Conservation (phyloP, 2,329 filamentous ascomycete species). For the Cucurbitaria berberidis region DNA sequence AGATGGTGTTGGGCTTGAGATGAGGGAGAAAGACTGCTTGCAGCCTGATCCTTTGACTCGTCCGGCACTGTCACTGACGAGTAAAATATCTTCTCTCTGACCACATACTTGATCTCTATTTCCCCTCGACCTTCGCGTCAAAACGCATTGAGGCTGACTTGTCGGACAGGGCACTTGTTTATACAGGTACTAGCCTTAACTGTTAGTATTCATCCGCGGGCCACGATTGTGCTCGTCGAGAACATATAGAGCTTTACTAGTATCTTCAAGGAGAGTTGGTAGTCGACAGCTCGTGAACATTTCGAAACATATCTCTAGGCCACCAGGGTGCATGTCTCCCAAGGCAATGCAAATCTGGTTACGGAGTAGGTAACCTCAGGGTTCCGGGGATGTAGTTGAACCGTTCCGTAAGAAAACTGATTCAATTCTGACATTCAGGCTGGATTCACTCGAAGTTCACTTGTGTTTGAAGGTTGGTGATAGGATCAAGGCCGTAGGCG, state of each 20-base stretch:
- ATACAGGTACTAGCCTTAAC: background rate
- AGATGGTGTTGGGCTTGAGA: slow-evolving; percentile 50
- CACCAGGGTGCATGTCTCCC: no score
- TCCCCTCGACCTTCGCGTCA: background rate
- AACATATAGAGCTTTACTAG: background rate
- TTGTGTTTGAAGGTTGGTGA: no score
- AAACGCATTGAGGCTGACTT: background rate
- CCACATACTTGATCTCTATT: slow-evolving; percentile 2
- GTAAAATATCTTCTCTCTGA: slow-evolving; percentile 49
- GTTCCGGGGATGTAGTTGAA: no score
- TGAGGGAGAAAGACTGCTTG: slow-evolving; percentile 26
- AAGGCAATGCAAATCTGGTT: no score
- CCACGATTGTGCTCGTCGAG: background rate
- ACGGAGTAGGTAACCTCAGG: no score
- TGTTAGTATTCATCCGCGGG: background rate
- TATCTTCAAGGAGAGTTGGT: background rate
- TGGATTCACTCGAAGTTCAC: no score
- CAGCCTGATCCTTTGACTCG: slow-evolving; percentile 28
- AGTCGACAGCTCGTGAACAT: no score
- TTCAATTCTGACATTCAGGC: no score
- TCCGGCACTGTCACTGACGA: slow-evolving; percentile 37
- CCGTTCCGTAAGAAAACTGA: no score
- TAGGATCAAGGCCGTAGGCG: no score
- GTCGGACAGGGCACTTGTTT: background rate
- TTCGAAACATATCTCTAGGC: no score